Evolutionary conservation across 805 yeast species (phyloP).

Genomic region (Debaryomyces tyrocola): DNA sequence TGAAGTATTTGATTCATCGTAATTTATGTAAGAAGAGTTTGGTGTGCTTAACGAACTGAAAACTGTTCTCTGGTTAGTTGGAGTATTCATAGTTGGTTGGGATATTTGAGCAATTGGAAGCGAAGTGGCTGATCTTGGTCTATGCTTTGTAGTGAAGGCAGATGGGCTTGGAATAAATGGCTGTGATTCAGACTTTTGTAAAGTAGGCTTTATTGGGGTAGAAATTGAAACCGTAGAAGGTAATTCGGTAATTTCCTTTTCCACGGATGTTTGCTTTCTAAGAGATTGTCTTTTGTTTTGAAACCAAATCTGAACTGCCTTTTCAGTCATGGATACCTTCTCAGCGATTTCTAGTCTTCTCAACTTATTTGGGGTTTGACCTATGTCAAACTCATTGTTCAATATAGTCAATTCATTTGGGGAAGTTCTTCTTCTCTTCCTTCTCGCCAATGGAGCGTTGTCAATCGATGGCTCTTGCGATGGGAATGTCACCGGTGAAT

Average conservation of each 20-base stretch:
- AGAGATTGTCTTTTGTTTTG: constrained; percentile 90
- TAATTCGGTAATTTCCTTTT: constrained; percentile 42
- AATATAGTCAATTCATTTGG: constrained; percentile 81
- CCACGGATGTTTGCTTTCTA: constrained; percentile 47
- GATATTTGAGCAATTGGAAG: constrained; percentile 3
- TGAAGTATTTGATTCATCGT: constrained; percentile 16
- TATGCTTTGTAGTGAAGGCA: constrained; percentile 11
- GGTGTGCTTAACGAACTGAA: constrained; percentile 3
- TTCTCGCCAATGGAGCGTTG: constrained; percentile 88
- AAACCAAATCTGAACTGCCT: constrained; percentile 98
- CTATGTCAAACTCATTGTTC: constrained; percentile 72
- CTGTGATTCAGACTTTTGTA: constrained; percentile 15
- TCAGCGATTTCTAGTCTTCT: constrained; percentile 77
- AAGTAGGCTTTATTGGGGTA: constrained; percentile 23
- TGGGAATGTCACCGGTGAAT: constrained; percentile 87
- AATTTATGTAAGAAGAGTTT: constrained; percentile 6
- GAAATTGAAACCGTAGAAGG: constrained; percentile 41
- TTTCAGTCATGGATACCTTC: constrained; percentile 89
- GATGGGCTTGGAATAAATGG: constrained; percentile 21
- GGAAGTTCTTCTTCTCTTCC: constrained; percentile 93
- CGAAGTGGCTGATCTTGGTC: constrained; percentile 12
- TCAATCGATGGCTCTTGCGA: constrained; percentile 80
- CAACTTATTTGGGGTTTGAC: constrained; percentile 78
- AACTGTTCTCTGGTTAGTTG: constrained; percentile 4
- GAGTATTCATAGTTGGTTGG: constrained; percentile 3